These are phyloP conservation scores for Talaromyces atroroseus DNA, from an alignment of 2,329 filamentous ascomycete species.

Conservation along the genomic window DNA sequence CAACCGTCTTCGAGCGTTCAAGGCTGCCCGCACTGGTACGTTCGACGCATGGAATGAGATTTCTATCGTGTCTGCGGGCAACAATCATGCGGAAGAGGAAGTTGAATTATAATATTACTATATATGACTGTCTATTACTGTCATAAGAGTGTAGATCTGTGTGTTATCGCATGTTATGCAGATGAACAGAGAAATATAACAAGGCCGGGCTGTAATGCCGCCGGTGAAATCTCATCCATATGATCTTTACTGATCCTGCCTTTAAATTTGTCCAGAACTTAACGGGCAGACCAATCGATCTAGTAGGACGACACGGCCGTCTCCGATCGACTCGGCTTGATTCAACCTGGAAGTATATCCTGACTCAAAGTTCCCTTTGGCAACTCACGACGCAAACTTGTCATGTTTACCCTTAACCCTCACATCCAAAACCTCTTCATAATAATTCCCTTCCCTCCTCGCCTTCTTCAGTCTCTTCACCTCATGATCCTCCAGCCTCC, in stretches of 20 bases:
- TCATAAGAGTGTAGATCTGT: too few relatives aligned
- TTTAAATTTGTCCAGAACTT: too few relatives aligned
- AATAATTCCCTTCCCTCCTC: conserved; percentile 78
- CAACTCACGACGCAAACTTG: conserved; percentile 59
- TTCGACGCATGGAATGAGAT: conserved; percentile 39
- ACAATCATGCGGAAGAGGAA: conserved; percentile 40
- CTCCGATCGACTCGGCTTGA: too few relatives aligned
- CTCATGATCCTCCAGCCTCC: conserved; percentile 76
- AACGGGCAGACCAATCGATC: too few relatives aligned
- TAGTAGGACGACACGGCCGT: too few relatives aligned
- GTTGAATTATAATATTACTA: conserved; percentile 32
- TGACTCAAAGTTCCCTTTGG: neutral
- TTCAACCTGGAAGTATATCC: neutral
- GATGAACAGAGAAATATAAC: too few relatives aligned
- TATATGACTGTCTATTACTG: conserved; percentile 13
- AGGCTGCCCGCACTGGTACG: conserved; percentile 37
- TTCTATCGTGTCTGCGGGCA: conserved; percentile 39
- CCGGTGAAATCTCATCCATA: too few relatives aligned
- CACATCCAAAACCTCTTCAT: conserved; percentile 77
- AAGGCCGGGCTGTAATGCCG: too few relatives aligned
- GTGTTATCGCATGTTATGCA: neutral
- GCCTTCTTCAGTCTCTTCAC: conserved; percentile 77
- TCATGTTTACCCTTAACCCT: conserved; percentile 93
- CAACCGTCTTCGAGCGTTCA: conserved; percentile 27
- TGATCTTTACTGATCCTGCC: too few relatives aligned